A percentile compares a stretch with the other conserved stretches of the same genome.
Evolutionary conservation across 75 land plant species (phyloP).

Genomic region (Azolla pinnata): DNA sequence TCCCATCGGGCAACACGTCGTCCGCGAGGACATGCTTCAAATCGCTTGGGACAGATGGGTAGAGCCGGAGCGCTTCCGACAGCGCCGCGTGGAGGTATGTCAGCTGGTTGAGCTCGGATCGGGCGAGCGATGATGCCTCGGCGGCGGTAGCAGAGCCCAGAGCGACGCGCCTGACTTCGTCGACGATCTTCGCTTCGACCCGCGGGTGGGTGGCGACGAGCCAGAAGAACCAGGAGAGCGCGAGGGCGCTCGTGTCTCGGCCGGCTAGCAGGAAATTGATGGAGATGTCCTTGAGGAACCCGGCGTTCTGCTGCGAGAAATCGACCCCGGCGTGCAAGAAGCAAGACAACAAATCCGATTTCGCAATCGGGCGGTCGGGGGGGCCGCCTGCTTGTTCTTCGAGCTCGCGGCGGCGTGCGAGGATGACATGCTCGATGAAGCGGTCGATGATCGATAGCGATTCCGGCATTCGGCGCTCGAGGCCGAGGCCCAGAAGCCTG

Average conservation of each 20-base stretch:
- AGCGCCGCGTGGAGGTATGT: constrained; percentile 35
- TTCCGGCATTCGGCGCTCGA: constrained; percentile 25
- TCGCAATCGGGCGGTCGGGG: not conserved
- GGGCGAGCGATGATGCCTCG: not conserved
- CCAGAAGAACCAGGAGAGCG: constrained; percentile 53
- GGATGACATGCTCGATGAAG: not conserved
- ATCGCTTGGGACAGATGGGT: constrained; percentile 32
- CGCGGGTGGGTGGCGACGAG: constrained; percentile 24
- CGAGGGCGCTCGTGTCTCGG: constrained; percentile 37
- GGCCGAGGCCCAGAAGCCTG: constrained; percentile 35
- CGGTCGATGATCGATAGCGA: not conserved
- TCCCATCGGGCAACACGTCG: constrained; percentile 38
- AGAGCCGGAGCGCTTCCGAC: constrained; percentile 31
- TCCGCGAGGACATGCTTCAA: constrained; percentile 9
- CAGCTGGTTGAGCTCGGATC: constrained; percentile 30
- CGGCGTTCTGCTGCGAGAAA: not conserved
- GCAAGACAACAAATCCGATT: not conserved
- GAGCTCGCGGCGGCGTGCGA: not conserved
- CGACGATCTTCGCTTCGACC: constrained; percentile 17
- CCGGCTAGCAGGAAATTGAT: constrained; percentile 48
- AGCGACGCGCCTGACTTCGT: constrained; percentile 15
- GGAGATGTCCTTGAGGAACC: constrained; percentile 32
- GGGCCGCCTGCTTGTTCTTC: not conserved
- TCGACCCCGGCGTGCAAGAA: not conserved
- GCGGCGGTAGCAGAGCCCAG: not conserved